Evolutionary conservation across 2,329 filamentous ascomycete species (phyloP).

Genomic region (Drechslerella dactyloides): DNA sequence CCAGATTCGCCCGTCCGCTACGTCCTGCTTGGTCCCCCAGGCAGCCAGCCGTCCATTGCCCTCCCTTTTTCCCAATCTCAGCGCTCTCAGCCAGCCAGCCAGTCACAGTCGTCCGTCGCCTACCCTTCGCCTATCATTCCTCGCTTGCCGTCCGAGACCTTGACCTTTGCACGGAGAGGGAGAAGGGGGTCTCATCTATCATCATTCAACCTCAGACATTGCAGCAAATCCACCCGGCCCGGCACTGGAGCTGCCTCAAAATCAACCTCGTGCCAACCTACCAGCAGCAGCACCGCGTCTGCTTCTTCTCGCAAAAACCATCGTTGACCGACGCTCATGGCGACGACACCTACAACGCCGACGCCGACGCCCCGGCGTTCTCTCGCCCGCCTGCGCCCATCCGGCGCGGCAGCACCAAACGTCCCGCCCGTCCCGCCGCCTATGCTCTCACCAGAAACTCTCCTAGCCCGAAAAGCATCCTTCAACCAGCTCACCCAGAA

Average conservation of each 20-base stretch:
- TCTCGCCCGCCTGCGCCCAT: slow-evolving; percentile 56
- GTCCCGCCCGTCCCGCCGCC: slow-evolving; percentile 65
- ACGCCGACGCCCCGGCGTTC: slow-evolving; percentile 55
- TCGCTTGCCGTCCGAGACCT: not conserved
- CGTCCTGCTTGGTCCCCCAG: not conserved
- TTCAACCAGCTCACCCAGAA: slow-evolving; percentile 71
- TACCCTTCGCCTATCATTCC: slow-evolving; percentile 7
- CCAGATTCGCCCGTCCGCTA: not conserved
- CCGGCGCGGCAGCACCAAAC: slow-evolving; percentile 53
- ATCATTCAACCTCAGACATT: slow-evolving; percentile 1
- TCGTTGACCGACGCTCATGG: slow-evolving; percentile 21
- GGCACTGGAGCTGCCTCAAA: not conserved
- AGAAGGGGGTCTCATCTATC: not conserved
- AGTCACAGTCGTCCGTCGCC: not conserved
- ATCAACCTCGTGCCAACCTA: not conserved
- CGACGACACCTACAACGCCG: slow-evolving; percentile 44
- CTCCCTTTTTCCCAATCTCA: not conserved
- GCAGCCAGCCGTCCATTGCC: not conserved
- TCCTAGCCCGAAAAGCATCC: slow-evolving; percentile 72
- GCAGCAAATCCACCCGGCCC: no score
- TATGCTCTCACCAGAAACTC: slow-evolving; percentile 59
- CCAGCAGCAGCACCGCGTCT: not conserved
- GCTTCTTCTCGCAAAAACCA: not conserved
- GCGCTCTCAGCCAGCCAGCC: not conserved
- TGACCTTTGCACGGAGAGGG: not conserved